Base-by-base conservation (phyloP, 148 eudicot species). In the Drosera capensis region DNA sequence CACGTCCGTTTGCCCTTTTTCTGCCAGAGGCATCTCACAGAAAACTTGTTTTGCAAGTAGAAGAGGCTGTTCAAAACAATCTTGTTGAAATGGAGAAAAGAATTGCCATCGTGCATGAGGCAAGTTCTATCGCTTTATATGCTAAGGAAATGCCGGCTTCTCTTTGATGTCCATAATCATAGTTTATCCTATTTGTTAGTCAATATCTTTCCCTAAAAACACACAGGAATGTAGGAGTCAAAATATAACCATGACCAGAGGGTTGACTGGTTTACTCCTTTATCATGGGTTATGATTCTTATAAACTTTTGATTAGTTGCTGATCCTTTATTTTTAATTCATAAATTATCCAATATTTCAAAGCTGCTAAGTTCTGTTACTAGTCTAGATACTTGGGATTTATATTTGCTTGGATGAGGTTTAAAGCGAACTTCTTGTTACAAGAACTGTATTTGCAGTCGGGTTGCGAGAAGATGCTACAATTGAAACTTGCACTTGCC, bases 401-500 rank as follows among this genome's bases (percentile, higher is more conserved):
- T 28, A 28, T 28, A 5, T 28, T 28, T 11, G 31, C 11, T 28
- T 28, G 31, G n/a, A n/a, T n/a, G n/a, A n/a, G n/a, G n/a, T n/a
- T n/a, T n/a, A n/a, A n/a, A n/a, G n/a, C n/a, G n/a, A n/a, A 34
- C 17, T n/a, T 40, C 43, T 20, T 34, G 7, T 14, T 44, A 25
- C 12, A 24, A 31, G 15, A 43, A 21, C n/a, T n/a, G n/a, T n/a
- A n/a, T n/a, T 51, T 59, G 72, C 86, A 82, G 93, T 19, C 58
- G 72, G 80, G 82, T 18, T 63, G 45, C 55, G 56, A 59, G 52
- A 74, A 80, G 72, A 72, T 80, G 86, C 71, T 56, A 18, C 73
- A 77, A 26, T 48, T 80, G 64, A 77, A 71, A 70, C 48, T 43
- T 42, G 72, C 58, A 24, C 48, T 80, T 46, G 70, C 70, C 5